Evolutionary conservation across 306 rosid species (phyloP).

Genomic region (Sesbania bispinosa): DNA sequence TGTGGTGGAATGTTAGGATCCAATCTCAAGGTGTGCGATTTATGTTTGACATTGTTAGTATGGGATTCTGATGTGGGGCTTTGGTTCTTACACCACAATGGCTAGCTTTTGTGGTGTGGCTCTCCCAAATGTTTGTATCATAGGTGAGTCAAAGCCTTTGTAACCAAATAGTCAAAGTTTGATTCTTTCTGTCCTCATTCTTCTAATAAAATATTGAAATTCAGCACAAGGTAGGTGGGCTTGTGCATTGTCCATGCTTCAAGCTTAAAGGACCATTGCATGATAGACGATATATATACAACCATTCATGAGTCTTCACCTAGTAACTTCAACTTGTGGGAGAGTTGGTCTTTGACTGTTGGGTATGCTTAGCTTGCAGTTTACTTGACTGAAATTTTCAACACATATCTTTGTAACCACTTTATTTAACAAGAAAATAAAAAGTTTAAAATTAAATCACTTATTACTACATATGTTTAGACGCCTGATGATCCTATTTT

Average conservation of each 20-base stretch:
- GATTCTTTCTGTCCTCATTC: neutral
- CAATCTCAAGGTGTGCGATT: neutral
- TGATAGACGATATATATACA: neutral
- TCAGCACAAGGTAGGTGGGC: neutral
- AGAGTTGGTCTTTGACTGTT: neutral
- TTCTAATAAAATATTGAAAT: neutral
- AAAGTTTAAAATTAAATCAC: constrained; percentile 15
- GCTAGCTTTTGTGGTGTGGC: neutral
- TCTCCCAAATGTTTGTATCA: neutral
- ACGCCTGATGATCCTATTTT: constrained; percentile 16
- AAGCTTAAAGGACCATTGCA: neutral
- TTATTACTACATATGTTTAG: neutral
- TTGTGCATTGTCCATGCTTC: neutral
- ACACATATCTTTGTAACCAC: neutral
- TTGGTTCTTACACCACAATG: neutral
- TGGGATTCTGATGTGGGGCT: neutral
- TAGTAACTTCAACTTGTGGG: neutral
- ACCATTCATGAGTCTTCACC: neutral
- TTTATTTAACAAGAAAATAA: neutral
- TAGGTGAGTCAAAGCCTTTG: neutral
- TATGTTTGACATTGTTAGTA: neutral
- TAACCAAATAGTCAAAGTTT: neutral
- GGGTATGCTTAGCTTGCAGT: neutral
- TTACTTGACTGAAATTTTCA: neutral
- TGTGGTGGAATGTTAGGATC: neutral